A percentile compares a stretch with the other conserved stretches of the same genome.
phyloP scores from a whole-genome alignment of 2,329 filamentous ascomycete species.

The Aureobasidium sp. region DNA sequence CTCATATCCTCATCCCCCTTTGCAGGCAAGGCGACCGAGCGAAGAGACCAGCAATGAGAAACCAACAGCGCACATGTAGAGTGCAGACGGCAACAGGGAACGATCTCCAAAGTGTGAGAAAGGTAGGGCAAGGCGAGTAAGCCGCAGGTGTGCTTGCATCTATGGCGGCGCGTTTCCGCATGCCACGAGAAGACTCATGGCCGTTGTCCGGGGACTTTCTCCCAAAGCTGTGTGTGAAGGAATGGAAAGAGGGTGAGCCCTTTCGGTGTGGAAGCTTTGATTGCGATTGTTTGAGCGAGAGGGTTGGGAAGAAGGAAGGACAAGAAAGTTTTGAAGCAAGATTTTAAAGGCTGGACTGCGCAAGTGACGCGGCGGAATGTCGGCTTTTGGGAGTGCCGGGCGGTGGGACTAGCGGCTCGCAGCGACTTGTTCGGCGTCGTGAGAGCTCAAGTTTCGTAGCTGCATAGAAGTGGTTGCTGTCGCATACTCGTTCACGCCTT shows the following conservation, averaged over 20 bases:
- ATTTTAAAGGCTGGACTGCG: not conserved
- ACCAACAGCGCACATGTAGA: constrained; percentile 32
- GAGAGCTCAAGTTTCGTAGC: constrained; percentile 5
- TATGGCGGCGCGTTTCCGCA: constrained; percentile 99
- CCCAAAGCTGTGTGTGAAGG: constrained; percentile 69
- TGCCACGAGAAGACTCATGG: constrained; percentile 42
- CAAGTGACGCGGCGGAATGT: not conserved
- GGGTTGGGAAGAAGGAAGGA: constrained; percentile 48
- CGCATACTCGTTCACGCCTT: not conserved
- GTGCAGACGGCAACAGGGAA: constrained; percentile 49
- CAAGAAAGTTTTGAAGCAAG: not conserved
- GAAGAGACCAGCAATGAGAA: constrained; percentile 24
- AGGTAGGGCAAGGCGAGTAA: constrained; percentile 52
- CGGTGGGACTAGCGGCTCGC: not conserved
- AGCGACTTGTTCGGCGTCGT: not conserved
- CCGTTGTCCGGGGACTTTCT: constrained; percentile 99
- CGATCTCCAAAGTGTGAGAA: constrained; percentile 29
- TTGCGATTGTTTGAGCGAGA: constrained; percentile 99
- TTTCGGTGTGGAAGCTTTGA: constrained; percentile 97
- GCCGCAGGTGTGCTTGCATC: constrained; percentile 70
- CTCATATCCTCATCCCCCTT: constrained; percentile 81
- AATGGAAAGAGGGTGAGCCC: constrained; percentile 27
- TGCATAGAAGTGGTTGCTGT: not conserved
- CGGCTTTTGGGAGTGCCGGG: not conserved
- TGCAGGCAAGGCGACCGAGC: constrained; percentile 36